Conservation (phyloP, 768 basidiomycete species). For the Lactifluus subvellereus region DNA sequence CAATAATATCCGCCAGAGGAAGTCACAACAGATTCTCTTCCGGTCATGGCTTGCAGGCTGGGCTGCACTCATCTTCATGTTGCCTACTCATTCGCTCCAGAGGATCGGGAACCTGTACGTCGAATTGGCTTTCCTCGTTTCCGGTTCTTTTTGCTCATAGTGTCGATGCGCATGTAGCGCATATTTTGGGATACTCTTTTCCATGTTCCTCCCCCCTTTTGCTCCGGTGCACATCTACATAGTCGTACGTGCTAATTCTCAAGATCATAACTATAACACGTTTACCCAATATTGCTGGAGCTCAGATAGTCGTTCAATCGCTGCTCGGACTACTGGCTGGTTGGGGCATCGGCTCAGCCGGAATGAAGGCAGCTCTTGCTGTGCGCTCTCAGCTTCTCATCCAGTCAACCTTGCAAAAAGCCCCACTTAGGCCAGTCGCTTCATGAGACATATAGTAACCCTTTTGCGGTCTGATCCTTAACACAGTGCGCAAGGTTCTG, state of each 20-base stretch:
- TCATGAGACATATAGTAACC: not conserved
- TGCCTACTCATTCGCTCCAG: conserved; percentile 35
- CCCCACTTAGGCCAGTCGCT: conserved; percentile 16
- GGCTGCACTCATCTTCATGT: conserved; percentile 35
- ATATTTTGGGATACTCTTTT: conserved; percentile 12
- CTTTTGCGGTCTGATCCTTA: not conserved
- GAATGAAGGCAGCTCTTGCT: conserved; percentile 45
- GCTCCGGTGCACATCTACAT: conserved; percentile 18
- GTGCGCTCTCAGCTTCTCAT: conserved; percentile 34
- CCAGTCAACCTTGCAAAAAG: conserved; percentile 28
- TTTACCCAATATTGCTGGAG: conserved; percentile 19
- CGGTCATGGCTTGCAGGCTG: conserved; percentile 40
- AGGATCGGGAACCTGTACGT: conserved; percentile 39
- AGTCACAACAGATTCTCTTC: conserved; percentile 35
- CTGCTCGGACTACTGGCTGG: conserved; percentile 42
- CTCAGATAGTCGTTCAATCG: conserved; percentile 8
- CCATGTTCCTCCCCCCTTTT: conserved; percentile 12
- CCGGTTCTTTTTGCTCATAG: not conserved
- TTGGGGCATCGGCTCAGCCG: conserved; percentile 51
- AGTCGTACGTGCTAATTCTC: not conserved
- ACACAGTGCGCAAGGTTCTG: conserved; percentile 31
- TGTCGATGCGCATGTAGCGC: not conserved
- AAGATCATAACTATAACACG: conserved; percentile 34
- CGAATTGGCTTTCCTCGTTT: not conserved
- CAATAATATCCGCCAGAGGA: conserved; percentile 32